Conservation (phyloP, 2,329 filamentous ascomycete genomes). For the Seiridium unicorne region DNA sequence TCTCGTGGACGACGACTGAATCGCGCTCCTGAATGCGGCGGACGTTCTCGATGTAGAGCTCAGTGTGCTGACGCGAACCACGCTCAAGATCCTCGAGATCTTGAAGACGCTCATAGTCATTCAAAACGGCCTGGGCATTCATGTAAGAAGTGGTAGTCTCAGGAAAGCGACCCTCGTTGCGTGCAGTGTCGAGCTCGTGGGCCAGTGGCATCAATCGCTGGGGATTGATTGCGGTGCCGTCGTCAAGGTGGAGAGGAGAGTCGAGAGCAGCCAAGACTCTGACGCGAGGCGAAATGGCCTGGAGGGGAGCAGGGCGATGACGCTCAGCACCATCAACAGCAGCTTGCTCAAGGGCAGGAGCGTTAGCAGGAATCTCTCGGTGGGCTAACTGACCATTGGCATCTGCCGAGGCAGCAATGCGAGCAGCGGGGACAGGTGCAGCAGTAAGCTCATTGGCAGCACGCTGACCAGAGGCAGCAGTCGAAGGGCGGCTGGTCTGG, state of each 20-base stretch:
- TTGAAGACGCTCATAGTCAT: constrained; percentile 30
- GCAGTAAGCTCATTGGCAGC: background rate
- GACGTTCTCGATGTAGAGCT: constrained; percentile 29
- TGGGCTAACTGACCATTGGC: background rate
- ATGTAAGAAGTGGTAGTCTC: constrained; percentile 22
- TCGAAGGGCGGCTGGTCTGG: background rate
- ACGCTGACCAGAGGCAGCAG: background rate
- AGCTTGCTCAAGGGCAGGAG: background rate
- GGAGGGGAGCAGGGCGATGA: background rate
- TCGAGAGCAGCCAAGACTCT: background rate
- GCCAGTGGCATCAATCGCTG: constrained; percentile 23
- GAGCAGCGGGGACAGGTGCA: background rate
- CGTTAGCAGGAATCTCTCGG: background rate
- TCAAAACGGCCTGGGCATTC: constrained; percentile 22
- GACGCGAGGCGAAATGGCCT: background rate
- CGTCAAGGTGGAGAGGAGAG: background rate
- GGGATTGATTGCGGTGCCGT: background rate
- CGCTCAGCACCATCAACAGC: background rate
- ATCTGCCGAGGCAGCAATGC: constrained; percentile 15
- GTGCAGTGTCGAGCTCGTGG: constrained; percentile 24
- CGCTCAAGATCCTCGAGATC: constrained; percentile 25
- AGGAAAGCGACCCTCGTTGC: constrained; percentile 30
- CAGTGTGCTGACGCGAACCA: constrained; percentile 18
- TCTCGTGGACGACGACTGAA: constrained; percentile 17
- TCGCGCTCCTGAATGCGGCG: constrained; percentile 35